phyloP scores from a whole-genome alignment of 225 moss, liverwort and hornwort genomes.

The Thuidium tamariscinum region DNA sequence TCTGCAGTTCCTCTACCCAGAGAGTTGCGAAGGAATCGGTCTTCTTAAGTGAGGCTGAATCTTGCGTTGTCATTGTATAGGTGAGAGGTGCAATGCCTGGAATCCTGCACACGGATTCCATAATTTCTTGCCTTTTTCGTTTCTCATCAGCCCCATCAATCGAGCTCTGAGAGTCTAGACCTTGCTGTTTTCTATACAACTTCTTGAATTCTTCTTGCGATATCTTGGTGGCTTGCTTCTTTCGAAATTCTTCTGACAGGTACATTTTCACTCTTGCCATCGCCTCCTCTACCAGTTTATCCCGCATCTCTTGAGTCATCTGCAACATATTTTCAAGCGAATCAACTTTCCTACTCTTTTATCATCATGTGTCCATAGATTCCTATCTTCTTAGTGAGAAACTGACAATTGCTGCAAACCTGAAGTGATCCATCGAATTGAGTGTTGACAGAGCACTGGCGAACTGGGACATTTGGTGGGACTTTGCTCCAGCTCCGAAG shows the following conservation, averaged over 20 bases:
- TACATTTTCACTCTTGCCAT: constrained; percentile 14
- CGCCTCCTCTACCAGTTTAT: constrained; percentile 19
- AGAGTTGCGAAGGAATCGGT: constrained; percentile 11
- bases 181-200: neutral
- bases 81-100: neutral
- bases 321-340: neutral
- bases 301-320: constrained; percentile 1
- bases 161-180: neutral
- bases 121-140: neutral
- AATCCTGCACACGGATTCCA: neutral
- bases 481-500: constrained; percentile 6
- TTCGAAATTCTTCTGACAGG: constrained; percentile 11
- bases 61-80: neutral
- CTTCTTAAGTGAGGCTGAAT: neutral
- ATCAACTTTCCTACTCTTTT: neutral
- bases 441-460: neutral
- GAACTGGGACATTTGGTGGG: neutral
- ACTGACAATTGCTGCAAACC: neutral
- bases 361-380: neutral
- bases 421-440: constrained; percentile 7
- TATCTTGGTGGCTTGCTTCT: constrained; percentile 10
- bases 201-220: constrained; percentile 21
- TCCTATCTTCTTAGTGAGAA: neutral
- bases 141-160: neutral
- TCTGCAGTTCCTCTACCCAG: constrained; percentile 23